Conservation (phyloP, 139 green algal genomes). For the Coccomyxa sp. region DNA sequence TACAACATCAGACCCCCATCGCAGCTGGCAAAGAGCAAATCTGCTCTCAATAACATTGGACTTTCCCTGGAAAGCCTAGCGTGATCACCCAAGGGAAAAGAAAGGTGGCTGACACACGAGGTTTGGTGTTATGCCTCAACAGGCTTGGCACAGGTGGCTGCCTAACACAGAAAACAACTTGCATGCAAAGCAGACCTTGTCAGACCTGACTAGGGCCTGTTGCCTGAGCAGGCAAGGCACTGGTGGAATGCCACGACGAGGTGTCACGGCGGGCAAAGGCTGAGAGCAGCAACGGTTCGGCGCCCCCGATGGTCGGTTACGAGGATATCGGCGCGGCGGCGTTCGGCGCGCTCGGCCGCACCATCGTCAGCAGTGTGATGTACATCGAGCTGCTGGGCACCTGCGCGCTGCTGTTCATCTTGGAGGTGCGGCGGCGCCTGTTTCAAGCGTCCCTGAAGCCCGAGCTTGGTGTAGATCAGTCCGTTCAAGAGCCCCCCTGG, state of each 20-base stretch:
- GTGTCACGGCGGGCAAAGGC: not conserved
- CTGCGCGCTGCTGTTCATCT: constrained; percentile 35
- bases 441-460: not conserved
- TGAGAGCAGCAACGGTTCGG: too few species aligned
- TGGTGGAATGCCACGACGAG: constrained; percentile 19
- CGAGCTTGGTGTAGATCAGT: not conserved
- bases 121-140: too few species aligned
- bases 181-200: not conserved
- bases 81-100: too few species aligned
- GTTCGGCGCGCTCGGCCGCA: constrained; percentile 22
- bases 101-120: too few species aligned
- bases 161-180: not conserved
- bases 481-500: not conserved
- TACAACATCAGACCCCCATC: too few species aligned
- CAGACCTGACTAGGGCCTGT: not conserved
- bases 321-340: constrained; percentile 40
- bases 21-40: too few species aligned
- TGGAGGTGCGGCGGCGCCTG: constrained; percentile 21
- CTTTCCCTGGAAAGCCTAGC: too few species aligned
- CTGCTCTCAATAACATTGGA: too few species aligned
- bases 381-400: constrained; percentile 42
- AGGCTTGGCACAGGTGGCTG: too few species aligned
- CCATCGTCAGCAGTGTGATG: constrained; percentile 27
- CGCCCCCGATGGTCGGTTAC: constrained; percentile 5
- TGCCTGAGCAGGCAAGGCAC: constrained; percentile 16